These are phyloP conservation scores for Tolypocladium pustulatum DNA, from an alignment of 2,329 filamentous ascomycete species.

Conservation along the genomic window DNA sequence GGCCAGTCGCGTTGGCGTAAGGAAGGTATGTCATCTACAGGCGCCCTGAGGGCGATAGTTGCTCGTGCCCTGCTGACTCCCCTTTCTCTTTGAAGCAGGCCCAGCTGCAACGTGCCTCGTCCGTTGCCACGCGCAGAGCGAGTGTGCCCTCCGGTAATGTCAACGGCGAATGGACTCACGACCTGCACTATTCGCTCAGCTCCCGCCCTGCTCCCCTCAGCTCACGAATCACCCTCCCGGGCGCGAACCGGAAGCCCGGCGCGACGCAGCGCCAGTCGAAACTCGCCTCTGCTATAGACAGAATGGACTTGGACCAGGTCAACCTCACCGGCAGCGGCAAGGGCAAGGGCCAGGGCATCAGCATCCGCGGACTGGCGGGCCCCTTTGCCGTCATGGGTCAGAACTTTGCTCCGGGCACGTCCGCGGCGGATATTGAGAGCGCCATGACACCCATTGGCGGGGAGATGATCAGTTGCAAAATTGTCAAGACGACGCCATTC, in stretches of 20 bases:
- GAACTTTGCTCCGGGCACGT: slow-evolving; percentile 76
- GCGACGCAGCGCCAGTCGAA: slow-evolving; percentile 20
- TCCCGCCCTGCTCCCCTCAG: slow-evolving; percentile 29
- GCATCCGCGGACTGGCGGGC: slow-evolving; percentile 62
- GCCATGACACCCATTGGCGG: slow-evolving; percentile 70
- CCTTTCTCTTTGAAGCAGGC: background rate
- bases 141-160: slow-evolving; percentile 40
- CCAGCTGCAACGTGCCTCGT: slow-evolving; percentile 17
- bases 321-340: slow-evolving; percentile 18
- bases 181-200: slow-evolving; percentile 45
- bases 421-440: slow-evolving; percentile 71
- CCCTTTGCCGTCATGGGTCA: slow-evolving; percentile 65
- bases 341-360: slow-evolving; percentile 38
- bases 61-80: background rate
- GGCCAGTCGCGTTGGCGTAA: slow-evolving; percentile 62
- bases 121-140: slow-evolving; percentile 16
- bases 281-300: slow-evolving; percentile 34
- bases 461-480: slow-evolving; percentile 53
- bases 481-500: slow-evolving; percentile 58
- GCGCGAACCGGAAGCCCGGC: slow-evolving; percentile 15
- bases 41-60: background rate
- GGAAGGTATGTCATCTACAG: slow-evolving; percentile 44
- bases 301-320: slow-evolving; percentile 28
- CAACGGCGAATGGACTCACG: slow-evolving; percentile 61
- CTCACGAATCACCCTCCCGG: slow-evolving; percentile 33